phyloP scores from a whole-genome alignment of 495 filamentous ascomycete species.

The Alectoria sarmentosa region DNA sequence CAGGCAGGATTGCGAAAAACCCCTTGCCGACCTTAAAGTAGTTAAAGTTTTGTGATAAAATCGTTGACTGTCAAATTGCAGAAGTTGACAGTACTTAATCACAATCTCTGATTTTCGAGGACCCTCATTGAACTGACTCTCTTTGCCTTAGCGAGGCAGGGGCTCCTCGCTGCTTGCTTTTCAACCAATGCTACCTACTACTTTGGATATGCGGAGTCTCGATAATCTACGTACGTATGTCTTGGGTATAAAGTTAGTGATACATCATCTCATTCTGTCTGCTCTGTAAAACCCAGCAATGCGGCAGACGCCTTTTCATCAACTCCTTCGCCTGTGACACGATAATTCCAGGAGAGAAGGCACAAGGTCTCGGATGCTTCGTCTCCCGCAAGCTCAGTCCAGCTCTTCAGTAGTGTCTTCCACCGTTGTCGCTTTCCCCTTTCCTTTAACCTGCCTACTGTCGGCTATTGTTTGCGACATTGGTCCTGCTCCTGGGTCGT shows the following conservation, averaged over 20 bases:
- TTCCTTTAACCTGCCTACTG: constrained; percentile 35
- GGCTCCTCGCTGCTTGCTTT: neutral
- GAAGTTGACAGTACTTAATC: too few species aligned
- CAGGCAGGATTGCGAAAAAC: too few species aligned
- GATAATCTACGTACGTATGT: neutral
- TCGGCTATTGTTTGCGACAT: constrained; percentile 9
- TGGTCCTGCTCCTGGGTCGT: constrained; percentile 1
- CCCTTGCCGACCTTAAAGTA: too few species aligned
- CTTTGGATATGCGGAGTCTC: neutral
- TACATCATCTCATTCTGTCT: neutral
- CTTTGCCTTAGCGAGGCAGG: too few species aligned
- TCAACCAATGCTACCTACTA: neutral
- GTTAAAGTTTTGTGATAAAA: too few species aligned
- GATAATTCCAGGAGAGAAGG: neutral
- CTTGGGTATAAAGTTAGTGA: neutral
- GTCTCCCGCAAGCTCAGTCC: constrained; percentile 8
- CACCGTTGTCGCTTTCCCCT: constrained; percentile 41
- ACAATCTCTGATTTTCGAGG: too few species aligned
- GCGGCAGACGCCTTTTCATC: neutral
- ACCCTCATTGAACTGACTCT: too few species aligned
- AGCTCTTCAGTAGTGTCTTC: constrained; percentile 41
- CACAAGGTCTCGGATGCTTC: neutral
- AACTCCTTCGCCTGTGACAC: constrained; percentile 10
- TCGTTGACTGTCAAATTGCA: too few species aligned
- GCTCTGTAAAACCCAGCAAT: neutral